Evolutionary conservation across 345 rosid species (phyloP), one percentile per base, ranked within the genome.

Genomic region (Eucalyptus melliodora): DNA sequence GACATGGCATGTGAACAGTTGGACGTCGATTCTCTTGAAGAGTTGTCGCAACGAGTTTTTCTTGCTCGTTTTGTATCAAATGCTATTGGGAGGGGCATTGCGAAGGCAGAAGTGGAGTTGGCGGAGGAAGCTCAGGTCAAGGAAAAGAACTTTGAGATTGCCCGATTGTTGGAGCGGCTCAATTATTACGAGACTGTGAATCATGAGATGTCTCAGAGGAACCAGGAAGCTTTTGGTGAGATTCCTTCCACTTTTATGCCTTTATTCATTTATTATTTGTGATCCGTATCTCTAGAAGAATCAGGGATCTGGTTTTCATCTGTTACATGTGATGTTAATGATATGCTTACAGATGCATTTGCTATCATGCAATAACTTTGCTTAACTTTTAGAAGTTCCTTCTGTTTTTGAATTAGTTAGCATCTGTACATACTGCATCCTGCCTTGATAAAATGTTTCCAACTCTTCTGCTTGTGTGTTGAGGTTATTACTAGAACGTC

Each of bases 191-290:
- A 96, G 92, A 93, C 94, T n/a, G 92, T 95, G 87, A 97, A 96
- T 91, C 95, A 87, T 55, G 98, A 97, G 93, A 95, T 97, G 99
- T 95, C 93, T 87, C 99, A 95, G 88, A 93, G 97, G 91, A 97
- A 96, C 93, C 99, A 97, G 93, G 98, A 95, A 92, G 95, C 95
- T 87, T 91, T 96, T 62, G 99, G 99, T 97, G 90, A 91, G 95
- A 77, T 77, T 40, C 16, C 47, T 77, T 37, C 83, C 26, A 37
- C 83, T 72, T 69, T 72, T 77, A 80, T 30, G 91, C 45, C 83
- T 72, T 72, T 21, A 37, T 15, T 17, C 27, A 37, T 72, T 77
- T 37, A 6, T 37, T 77, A 77, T 19, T 21, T 77, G 83, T 72
- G 27, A 77, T 19, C 42, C 14, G 47, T 77, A 3, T 37, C 27